phyloP scores from a whole-genome alignment of 352 stramenopile species.

The Phytophthora multivora region DNA sequence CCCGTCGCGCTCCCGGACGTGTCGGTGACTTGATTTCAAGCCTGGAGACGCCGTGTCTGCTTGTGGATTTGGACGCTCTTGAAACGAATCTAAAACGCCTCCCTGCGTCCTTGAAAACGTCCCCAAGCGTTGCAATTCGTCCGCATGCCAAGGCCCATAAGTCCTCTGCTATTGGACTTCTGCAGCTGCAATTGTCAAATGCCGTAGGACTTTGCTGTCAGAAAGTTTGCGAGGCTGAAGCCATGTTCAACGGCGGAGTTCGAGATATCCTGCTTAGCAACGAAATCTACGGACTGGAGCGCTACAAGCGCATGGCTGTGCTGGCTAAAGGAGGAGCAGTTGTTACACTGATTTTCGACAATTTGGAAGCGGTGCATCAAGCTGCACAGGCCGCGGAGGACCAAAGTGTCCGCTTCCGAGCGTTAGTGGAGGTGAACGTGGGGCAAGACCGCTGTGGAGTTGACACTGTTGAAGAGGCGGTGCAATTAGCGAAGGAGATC shows the following conservation, averaged over 20 bases:
- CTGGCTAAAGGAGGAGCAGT: conserved; percentile 40
- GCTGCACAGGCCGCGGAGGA: conserved; percentile 35
- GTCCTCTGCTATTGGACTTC: conserved; percentile 47
- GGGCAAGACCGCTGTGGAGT: conserved; percentile 79
- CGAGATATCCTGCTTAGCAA: conserved; percentile 73
- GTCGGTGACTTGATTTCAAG: conserved; percentile 43
- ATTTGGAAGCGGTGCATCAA: conserved; percentile 43
- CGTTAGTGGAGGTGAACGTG: conserved; percentile 78
- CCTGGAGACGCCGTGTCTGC: conserved; percentile 69
- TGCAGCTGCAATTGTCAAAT: conserved; percentile 53
- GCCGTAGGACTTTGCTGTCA: conserved; percentile 67
- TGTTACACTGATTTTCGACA: conserved; percentile 72
- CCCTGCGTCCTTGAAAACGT: conserved; percentile 35
- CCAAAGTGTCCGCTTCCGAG: conserved; percentile 42
- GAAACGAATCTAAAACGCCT: conserved; percentile 57
- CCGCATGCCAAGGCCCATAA: conserved; percentile 83
- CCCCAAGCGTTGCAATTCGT: conserved; percentile 47
- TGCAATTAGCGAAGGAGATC: conserved; percentile 49
- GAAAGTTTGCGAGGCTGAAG: conserved; percentile 74
- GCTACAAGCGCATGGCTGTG: conserved; percentile 59
- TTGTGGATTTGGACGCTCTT: conserved; percentile 69
- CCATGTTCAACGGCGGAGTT: conserved; percentile 66
- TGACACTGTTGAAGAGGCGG: conserved; percentile 47
- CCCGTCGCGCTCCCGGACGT: conserved; percentile 24
- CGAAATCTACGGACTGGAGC: conserved; percentile 50